Evolutionary conservation across 257 asterid genomes (phyloP), one percentile per base, ranked within the genome.

Genomic region (Solanum pinnatisectum): DNA sequence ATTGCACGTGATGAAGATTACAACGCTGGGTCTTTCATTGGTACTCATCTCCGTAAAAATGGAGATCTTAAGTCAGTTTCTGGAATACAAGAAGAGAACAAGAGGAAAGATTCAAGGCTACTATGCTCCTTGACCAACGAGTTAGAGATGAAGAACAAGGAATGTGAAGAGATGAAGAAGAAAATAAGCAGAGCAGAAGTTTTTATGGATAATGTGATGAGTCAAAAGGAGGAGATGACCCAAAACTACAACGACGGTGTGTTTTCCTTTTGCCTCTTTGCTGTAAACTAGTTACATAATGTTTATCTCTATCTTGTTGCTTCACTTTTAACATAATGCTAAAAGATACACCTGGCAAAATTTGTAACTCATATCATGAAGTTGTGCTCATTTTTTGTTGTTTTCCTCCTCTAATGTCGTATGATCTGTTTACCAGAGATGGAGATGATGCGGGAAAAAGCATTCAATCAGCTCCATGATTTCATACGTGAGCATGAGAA

Each of bases 1-100:
- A 87, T 94, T 90, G 99, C 99, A 5, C 88, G 94, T 33, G 91
- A 86, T 72, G 97, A 92, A 82, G 98, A 96, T 40, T 95, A 92
- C 86, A 60, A 90, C 9, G 87, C 92, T 11, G 46, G 79, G 35
- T 91, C 90, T 49, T 52, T 84, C 1, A 71, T 94, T 36, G 98
- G 98, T 5, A 93, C 90, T 32, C 84, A 87, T 89, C 95, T 96
- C 56, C 89, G 67, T 87, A 94, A 91, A 91, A 90, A 91, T 56
- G 99, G 96, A 40, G 96, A 95, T 84, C 85, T 96, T 88, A 96
- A 93, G 94, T 92, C 94, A 33, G 65, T 94, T 18, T 87, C 89
- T 10, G 95, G 87, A 70, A 78, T 96, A 88, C 93, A 94, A 87
- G 89, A 87, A 10, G 93, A 89, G 30, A 95, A 90, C 76, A 91